A percentile compares a stretch with the other conserved stretches of the same genome.
phyloP scores from a whole-genome alignment of 805 yeast species.

The Maudiozyma barnettii region DNA sequence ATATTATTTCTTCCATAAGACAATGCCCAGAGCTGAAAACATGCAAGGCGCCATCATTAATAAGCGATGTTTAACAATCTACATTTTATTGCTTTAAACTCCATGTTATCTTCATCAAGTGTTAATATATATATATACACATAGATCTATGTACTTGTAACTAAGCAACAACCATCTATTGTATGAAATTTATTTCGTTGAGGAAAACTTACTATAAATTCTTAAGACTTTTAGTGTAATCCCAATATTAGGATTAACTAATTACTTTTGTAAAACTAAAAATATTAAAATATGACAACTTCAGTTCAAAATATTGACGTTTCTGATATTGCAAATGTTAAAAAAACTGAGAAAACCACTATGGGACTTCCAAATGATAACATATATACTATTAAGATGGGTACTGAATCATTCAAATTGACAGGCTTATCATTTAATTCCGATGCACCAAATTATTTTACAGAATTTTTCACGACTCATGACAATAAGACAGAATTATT shows the following conservation, averaged over 20 bases:
- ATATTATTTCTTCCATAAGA: no score
- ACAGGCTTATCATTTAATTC: conserved; percentile 77
- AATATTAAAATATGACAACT: background rate
- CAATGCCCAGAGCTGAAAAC: no score
- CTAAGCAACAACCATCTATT: no score
- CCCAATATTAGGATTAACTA: no score
- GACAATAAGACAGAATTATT: conserved; percentile 30
- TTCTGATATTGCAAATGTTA: background rate
- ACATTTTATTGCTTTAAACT: no score
- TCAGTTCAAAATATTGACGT: background rate
- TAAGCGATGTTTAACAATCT: background rate
- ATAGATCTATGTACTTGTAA: no score
- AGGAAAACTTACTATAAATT: no score
- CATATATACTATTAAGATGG: conserved; percentile 60
- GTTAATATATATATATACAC: no score
- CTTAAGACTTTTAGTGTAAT: no score
- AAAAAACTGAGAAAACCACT: background rate
- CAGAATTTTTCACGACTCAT: conserved; percentile 45
- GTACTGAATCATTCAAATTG: conserved; percentile 40
- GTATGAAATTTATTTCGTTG: no score
- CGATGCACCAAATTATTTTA: conserved; percentile 82
- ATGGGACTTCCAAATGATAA: conserved; percentile 46
- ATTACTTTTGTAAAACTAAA: background rate
- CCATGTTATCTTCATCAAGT: no score
- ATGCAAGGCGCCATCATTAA: background rate